Conservation (phyloP, 1,284 basidiomycete genomes). For the Cryptococcus sp. region DNA sequence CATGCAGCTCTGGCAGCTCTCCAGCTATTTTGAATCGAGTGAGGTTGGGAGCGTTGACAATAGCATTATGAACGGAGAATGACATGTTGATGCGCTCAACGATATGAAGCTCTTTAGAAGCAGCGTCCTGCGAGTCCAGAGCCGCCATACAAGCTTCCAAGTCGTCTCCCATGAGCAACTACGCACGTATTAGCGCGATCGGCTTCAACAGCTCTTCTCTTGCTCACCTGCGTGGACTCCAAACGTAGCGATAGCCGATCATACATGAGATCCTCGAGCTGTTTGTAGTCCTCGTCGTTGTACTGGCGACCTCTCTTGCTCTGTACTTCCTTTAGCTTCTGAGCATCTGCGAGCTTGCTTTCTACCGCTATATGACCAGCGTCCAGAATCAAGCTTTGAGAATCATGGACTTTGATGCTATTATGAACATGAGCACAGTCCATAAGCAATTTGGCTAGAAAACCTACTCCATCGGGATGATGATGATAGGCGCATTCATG, state of each 20-base stretch:
- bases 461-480: conserved; percentile 81
- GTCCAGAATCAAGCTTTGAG: conserved; percentile 89
- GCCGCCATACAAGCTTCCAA: conserved; percentile 79
- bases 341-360: conserved; percentile 85
- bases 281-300: conserved; percentile 82
- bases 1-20: conserved; percentile 79
- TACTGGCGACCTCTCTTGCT: conserved; percentile 85
- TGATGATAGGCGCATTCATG: conserved; percentile 96
- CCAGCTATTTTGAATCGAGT: conserved; percentile 92
- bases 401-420: conserved; percentile 68
- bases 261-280: conserved; percentile 94
- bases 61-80: conserved; percentile 89
- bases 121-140: conserved; percentile 58
- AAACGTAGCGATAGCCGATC: conserved; percentile 86
- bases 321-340: conserved; percentile 75
- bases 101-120: conserved; percentile 71
- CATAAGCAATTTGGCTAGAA: neutral
- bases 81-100: conserved; percentile 92
- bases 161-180: conserved; percentile 85
- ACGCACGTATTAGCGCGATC: conserved; percentile 1
- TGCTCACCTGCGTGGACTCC: conserved; percentile 78
- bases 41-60: conserved; percentile 81
- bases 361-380: conserved; percentile 95
- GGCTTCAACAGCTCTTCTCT: neutral
- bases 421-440: conserved; percentile 4